Evolutionary conservation across 768 basidiomycete genomes (phyloP).

Genomic region (Clitopilus passeckerianus): DNA sequence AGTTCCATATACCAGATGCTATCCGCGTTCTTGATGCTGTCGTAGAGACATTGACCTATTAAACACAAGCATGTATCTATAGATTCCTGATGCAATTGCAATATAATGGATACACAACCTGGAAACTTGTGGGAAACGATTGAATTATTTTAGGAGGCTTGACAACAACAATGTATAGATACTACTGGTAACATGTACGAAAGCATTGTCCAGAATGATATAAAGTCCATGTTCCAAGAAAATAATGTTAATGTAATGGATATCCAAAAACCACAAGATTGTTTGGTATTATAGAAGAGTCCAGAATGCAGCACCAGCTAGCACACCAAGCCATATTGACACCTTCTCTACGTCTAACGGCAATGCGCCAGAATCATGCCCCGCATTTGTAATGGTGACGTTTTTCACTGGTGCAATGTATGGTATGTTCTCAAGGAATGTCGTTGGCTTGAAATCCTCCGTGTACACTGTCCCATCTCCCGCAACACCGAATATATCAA

Average conservation of each 20-base stretch:
- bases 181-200: background rate
- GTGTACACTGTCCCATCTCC: slow-evolving; percentile 20
- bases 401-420: slow-evolving; percentile 7
- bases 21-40: slow-evolving; percentile 80
- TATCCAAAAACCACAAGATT: background rate
- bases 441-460: slow-evolving; percentile 22
- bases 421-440: slow-evolving; percentile 20
- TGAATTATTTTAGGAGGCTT: background rate
- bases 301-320: background rate
- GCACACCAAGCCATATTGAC: background rate
- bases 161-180: background rate
- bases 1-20: slow-evolving; percentile 87
- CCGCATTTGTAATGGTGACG: background rate
- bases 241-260: background rate
- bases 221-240: background rate
- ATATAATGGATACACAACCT: no score
- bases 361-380: background rate
- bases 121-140: no score
- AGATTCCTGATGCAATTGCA: background rate
- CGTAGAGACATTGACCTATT: slow-evolving; percentile 78
- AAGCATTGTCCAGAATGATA: background rate
- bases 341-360: background rate
- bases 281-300: background rate
- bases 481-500: slow-evolving; percentile 21
- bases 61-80: background rate